phyloP scores from a whole-genome alignment of 2,329 filamentous ascomycete genomes.

The Fusarium anguioides region DNA sequence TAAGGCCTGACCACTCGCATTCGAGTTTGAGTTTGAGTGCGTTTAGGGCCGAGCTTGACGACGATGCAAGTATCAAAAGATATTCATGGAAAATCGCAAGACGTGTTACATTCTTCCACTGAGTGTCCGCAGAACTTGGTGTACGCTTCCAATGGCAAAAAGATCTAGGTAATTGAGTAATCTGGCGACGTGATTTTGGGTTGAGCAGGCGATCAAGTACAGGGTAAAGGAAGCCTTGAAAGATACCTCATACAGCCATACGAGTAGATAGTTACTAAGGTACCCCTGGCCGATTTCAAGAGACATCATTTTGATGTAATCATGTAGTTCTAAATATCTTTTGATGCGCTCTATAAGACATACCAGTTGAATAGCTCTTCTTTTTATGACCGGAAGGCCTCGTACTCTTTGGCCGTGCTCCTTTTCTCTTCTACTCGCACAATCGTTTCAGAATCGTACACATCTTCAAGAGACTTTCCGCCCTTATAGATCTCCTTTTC shows the following conservation, averaged over 20 bases:
- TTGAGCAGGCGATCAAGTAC: neutral
- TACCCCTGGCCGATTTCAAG: neutral
- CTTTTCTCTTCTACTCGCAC: constrained; percentile 73
- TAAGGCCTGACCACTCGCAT: too few species aligned
- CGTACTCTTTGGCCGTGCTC: constrained; percentile 72
- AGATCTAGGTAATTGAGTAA: neutral
- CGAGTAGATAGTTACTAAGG: neutral
- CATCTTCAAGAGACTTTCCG: constrained; percentile 71
- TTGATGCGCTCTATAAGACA: neutral
- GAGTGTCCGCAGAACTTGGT: too few species aligned
- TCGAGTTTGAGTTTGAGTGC: too few species aligned
- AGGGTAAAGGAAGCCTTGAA: neutral
- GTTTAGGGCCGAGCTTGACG: neutral
- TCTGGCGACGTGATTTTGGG: neutral
- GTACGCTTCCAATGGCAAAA: neutral
- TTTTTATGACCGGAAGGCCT: constrained; percentile 57
- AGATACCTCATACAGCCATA: neutral
- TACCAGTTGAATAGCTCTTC: neutral
- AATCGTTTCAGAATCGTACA: constrained; percentile 78
- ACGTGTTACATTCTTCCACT: neutral
- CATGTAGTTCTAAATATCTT: neutral
- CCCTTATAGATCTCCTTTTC: constrained; percentile 82
- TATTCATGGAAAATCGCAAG: neutral
- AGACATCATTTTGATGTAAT: neutral
- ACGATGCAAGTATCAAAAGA: neutral